Percentiles rank a stretch among this genome's conserved stretches.
These are phyloP conservation scores for Orbilia quercus DNA, from an alignment of 2,329 filamentous ascomycete species.

Conservation along the genomic window DNA sequence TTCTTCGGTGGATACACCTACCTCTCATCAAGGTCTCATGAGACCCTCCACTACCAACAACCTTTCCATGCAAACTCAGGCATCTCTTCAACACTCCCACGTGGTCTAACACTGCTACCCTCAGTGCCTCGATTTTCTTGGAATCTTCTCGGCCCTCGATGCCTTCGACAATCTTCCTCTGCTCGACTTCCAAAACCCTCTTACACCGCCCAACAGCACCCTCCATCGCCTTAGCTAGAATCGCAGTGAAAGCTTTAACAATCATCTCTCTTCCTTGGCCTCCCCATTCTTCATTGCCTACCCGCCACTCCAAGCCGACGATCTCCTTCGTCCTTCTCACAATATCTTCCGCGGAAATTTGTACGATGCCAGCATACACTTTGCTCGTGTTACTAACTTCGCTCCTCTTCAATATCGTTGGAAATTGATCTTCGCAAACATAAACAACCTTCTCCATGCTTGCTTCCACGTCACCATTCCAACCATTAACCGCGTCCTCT, in stretches of 20 bases:
- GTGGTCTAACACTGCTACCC: conserved; percentile 87
- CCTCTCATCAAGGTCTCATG: conserved; percentile 73
- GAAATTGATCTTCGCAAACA: conserved; percentile 85
- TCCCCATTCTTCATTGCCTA: conserved; percentile 77
- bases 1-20: conserved; percentile 64
- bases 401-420: conserved; percentile 87
- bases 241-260: conserved; percentile 44
- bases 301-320: conserved; percentile 77
- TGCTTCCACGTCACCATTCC: conserved; percentile 57
- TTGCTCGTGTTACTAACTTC: conserved; percentile 80
- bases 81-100: conserved; percentile 87
- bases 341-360: conserved; percentile 91
- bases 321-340: conserved; percentile 91
- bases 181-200: conserved; percentile 63
- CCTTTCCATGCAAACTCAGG: conserved; percentile 75
- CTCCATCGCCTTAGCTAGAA: conserved; percentile 59
- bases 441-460: conserved; percentile 78
- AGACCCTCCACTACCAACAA: conserved; percentile 67
- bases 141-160: conserved; percentile 68
- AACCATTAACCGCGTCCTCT: conserved; percentile 53
- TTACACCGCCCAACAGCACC: conserved; percentile 59
- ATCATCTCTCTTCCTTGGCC: conserved; percentile 51
- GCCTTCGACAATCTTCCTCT: conserved; percentile 65
- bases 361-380: conserved; percentile 76
- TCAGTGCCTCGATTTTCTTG: conserved; percentile 77